Evolutionary conservation across 306 rosid genomes (phyloP).

Genomic region (Cyclanthera cordifolia): DNA sequence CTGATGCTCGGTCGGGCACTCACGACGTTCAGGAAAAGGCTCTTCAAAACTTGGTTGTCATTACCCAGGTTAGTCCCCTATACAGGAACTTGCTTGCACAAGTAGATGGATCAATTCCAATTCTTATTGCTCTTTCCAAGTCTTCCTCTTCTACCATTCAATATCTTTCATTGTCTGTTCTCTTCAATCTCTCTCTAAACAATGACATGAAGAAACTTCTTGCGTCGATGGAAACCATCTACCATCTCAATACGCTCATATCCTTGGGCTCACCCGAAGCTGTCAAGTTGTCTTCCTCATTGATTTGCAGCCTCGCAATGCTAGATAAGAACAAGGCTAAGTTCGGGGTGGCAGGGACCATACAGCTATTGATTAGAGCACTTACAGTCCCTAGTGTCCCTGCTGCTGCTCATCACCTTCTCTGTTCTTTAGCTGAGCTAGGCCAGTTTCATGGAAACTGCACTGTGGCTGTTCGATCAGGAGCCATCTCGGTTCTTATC

Average conservation of each 20-base stretch:
- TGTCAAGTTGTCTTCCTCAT: conserved; percentile 38
- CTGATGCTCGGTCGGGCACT: conserved; percentile 26
- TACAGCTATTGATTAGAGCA: conserved; percentile 41
- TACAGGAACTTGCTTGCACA: conserved; percentile 47
- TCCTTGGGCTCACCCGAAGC: conserved; percentile 28
- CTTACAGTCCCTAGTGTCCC: conserved; percentile 18
- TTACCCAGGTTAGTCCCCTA: conserved; percentile 62
- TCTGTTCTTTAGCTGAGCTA: conserved; percentile 61
- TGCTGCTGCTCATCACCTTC: conserved; percentile 41
- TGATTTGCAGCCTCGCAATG: conserved; percentile 72
- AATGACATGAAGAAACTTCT: conserved; percentile 51
- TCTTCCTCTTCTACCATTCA: conserved; percentile 38
- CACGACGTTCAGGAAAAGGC: conserved; percentile 35
- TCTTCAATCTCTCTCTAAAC: conserved; percentile 76
- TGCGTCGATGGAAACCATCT: conserved; percentile 46
- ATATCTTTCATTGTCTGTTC: conserved; percentile 45
- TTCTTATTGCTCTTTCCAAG: conserved; percentile 38
- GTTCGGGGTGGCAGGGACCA: conserved; percentile 66
- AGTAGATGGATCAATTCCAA: conserved; percentile 38
- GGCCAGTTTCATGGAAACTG: conserved; percentile 74
- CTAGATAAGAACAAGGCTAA: conserved; percentile 78
- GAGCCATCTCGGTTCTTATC: conserved; percentile 40
- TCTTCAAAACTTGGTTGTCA: conserved; percentile 42
- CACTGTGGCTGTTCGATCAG: conserved; percentile 55
- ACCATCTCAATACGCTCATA: conserved; percentile 43